These are phyloP conservation scores for Phylloporus rhodoxanthus DNA, from an alignment of 768 basidiomycete genomes.

Conservation along the genomic window DNA sequence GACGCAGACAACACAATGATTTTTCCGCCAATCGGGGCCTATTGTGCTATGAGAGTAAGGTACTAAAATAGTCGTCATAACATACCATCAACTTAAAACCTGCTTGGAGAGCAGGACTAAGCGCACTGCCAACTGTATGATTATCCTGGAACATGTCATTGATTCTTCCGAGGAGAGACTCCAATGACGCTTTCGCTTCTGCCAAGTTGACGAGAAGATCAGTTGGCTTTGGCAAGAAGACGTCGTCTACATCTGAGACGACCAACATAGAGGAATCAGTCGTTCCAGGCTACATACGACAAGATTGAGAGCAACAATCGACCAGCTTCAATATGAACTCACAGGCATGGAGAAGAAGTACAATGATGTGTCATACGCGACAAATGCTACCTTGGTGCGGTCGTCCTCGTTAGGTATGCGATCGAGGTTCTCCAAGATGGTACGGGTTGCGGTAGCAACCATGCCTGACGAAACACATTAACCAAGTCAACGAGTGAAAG, in stretches of 20 bases:
- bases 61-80: neutral
- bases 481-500: neutral
- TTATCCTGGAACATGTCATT: slow-evolving; percentile 99
- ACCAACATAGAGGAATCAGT: slow-evolving; percentile 92
- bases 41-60: neutral
- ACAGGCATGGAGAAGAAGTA: slow-evolving; percentile 96
- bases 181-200: slow-evolving; percentile 75
- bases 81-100: slow-evolving; percentile 91
- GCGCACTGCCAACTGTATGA: slow-evolving; percentile 83
- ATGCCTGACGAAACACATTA: slow-evolving; percentile 52
- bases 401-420: slow-evolving; percentile 93
- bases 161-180: slow-evolving; percentile 73
- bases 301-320: neutral
- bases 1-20: slow-evolving; percentile 82
- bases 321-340: neutral
- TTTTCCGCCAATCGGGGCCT: slow-evolving; percentile 93
- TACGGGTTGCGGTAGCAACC: slow-evolving; percentile 97
- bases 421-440: slow-evolving; percentile 91
- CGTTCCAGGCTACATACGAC: slow-evolving; percentile 46
- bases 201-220: slow-evolving; percentile 94
- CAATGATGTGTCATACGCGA: slow-evolving; percentile 86
- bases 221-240: slow-evolving; percentile 94
- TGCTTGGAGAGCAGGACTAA: slow-evolving; percentile 92
- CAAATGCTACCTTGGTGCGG: slow-evolving; percentile 86
- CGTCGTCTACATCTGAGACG: slow-evolving; percentile 93